A percentile compares a stretch with the other conserved stretches of the same genome.
phyloP scores from a whole-genome alignment of 495 filamentous ascomycete genomes.

The Cercophora sp. region DNA sequence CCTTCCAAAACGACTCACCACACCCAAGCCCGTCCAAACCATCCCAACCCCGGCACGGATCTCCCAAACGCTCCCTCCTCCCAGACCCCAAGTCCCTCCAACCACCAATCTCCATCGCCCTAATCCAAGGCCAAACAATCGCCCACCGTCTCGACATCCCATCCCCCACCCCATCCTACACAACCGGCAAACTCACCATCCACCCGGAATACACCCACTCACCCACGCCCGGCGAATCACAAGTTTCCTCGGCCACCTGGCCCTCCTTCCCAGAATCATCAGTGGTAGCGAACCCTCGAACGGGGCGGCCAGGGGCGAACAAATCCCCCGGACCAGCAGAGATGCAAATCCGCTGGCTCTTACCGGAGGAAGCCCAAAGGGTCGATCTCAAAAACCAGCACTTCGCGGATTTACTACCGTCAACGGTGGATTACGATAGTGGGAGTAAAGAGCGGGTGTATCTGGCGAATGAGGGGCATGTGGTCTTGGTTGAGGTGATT shows the following conservation, averaged over 20 bases:
- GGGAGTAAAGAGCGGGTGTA: background rate
- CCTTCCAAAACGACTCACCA: too few species aligned
- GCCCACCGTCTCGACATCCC: slow-evolving; percentile 6
- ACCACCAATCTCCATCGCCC: background rate
- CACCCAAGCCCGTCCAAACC: too few species aligned
- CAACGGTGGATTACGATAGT: too few species aligned
- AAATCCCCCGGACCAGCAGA: background rate
- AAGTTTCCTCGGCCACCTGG: background rate
- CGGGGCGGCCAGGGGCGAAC: too few species aligned
- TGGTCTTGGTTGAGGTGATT: background rate
- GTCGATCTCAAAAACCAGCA: too few species aligned
- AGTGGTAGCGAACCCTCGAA: too few species aligned
- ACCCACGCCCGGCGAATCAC: background rate
- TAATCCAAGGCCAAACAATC: background rate
- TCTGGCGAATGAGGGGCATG: background rate
- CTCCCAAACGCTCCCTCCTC: background rate
- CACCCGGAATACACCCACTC: background rate
- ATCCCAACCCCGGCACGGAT: background rate
- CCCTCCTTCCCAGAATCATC: background rate
- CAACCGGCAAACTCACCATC: slow-evolving; percentile 1
- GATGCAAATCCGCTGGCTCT: slow-evolving; percentile 6
- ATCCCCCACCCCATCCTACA: background rate
- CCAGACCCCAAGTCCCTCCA: background rate
- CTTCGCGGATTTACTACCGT: too few species aligned
- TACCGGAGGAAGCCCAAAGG: background rate